phyloP scores from a whole-genome alignment of 2,329 filamentous ascomycete species.

The Alternaria gansuensis region DNA sequence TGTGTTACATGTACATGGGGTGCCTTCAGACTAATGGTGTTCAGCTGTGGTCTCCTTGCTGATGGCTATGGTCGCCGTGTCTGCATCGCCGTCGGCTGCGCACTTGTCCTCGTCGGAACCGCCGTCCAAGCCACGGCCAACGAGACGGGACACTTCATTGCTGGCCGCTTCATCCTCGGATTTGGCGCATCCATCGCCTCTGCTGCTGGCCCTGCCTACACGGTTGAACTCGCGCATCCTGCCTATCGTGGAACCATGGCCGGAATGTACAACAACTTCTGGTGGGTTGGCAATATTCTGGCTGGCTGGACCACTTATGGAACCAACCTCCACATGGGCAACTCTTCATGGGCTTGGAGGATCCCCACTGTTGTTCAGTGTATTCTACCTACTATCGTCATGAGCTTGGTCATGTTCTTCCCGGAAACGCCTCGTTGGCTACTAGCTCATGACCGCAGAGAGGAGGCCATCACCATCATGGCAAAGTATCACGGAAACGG shows the following conservation, averaged over 20 bases:
- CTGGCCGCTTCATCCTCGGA: conserved; percentile 52
- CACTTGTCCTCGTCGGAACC: conserved; percentile 63
- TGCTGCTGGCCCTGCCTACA: conserved; percentile 66
- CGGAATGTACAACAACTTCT: conserved; percentile 63
- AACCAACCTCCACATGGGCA: conserved; percentile 48
- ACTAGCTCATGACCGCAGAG: conserved; percentile 62
- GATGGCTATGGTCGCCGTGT: conserved; percentile 60
- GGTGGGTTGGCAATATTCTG: conserved; percentile 61
- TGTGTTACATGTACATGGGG: background rate
- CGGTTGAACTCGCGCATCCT: conserved; percentile 68
- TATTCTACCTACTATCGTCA: conserved; percentile 53
- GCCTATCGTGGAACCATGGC: conserved; percentile 68
- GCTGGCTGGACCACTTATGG: conserved; percentile 63
- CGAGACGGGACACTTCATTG: conserved; percentile 63
- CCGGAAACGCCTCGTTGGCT: conserved; percentile 43
- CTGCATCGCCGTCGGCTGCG: conserved; percentile 66
- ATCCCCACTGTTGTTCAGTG: conserved; percentile 49
- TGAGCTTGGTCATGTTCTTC: conserved; percentile 56
- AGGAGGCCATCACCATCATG: conserved; percentile 66
- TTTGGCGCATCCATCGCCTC: conserved; percentile 65
- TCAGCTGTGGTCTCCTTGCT: conserved; percentile 49
- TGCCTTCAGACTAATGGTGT: background rate
- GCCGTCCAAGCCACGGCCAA: conserved; percentile 62
- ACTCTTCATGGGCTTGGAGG: conserved; percentile 63
- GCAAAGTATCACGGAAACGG: conserved; percentile 66